Percentiles rank a stretch among this genome's conserved stretches.
phyloP scores from a whole-genome alignment of 2,329 filamentous ascomycete species.

The Paramyrothecium sp. region DNA sequence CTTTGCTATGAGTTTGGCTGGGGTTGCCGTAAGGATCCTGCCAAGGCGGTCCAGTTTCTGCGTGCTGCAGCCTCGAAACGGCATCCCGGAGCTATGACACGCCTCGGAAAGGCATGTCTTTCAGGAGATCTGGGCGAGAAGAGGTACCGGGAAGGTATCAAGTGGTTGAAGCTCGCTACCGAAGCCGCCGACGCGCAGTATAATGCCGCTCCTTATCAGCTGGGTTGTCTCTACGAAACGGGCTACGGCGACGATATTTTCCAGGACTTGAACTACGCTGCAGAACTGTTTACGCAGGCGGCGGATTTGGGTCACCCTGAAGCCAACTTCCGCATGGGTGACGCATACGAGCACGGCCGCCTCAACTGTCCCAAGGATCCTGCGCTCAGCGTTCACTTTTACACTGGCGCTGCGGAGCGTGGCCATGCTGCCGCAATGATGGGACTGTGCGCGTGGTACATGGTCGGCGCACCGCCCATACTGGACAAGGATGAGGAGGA shows the following conservation, averaged over 20 bases:
- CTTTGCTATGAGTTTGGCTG: conserved; percentile 98
- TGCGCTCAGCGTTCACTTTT: conserved; percentile 93
- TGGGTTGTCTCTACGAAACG: conserved; percentile 83
- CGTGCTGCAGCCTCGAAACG: conserved; percentile 88
- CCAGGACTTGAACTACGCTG: conserved; percentile 84
- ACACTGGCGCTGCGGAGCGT: conserved; percentile 84
- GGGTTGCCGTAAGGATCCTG: conserved; percentile 86
- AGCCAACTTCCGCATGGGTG: conserved; percentile 85
- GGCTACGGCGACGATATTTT: conserved; percentile 96
- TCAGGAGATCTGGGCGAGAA: conserved; percentile 85
- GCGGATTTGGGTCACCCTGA: conserved; percentile 88
- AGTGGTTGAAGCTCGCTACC: conserved; percentile 92
- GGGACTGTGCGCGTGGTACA: conserved; percentile 98
- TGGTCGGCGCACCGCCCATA: conserved; percentile 89
- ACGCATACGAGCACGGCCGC: conserved; percentile 92
- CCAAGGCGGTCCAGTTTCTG: conserved; percentile 92
- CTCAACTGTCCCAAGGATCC: conserved; percentile 87
- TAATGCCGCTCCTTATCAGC: conserved; percentile 87
- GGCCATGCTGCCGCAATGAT: conserved; percentile 91
- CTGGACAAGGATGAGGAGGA: conserved; percentile 94
- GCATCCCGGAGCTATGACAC: conserved; percentile 91
- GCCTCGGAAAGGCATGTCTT: conserved; percentile 86
- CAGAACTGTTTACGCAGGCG: conserved; percentile 90
- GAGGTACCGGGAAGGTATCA: conserved; percentile 85
- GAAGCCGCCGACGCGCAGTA: conserved; percentile 91